Base-by-base conservation (phyloP, 2,329 filamentous ascomycete species). In the Aureobasidium pullulans region DNA sequence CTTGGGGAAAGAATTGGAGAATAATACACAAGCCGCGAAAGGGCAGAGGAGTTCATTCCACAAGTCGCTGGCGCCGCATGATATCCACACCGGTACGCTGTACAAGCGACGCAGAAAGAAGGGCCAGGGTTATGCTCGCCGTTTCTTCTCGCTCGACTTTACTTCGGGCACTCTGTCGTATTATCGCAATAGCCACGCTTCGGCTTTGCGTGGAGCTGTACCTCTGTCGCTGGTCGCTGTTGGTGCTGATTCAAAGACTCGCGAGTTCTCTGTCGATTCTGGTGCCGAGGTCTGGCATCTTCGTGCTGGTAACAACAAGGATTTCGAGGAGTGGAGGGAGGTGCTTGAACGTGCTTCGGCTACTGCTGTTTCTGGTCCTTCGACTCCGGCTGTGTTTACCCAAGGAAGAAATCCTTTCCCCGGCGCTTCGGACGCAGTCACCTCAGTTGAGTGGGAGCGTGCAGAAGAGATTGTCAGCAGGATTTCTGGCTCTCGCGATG, bases 231-330 rank as follows among this genome's bases (percentile, higher is more conserved):
- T 99, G 54, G 94, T 94, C 15, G 94, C 90, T 4, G 88, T 99
- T 61, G 89, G 92, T 3, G 90, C 90, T 7, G 92, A 96, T 69
- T 90, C 94, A 71, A 85, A 89, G 68, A 85, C 89, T 39, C 84
- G 91, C 64, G 93, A 97, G 72, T 96, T 99, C 57, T 96, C 88
- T 43, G 94, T 99, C 60, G 94, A 99, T 71, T 97, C 94, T 0
- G 94, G 94, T 1, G 92, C 94, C 2, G 94, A 99, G 73, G 85
- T 99, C 29, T 99, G 94, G 94, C 94, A 97, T 75, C 78, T 99
- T 32, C 87, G 86, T 67, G 90, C 94, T 3, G 84, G 82, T 52
- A 96, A 89, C 66, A 83, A 84, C 52, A 88, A 87, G 64, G 93
- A 97, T 63, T 99, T 96, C 70, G 81, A 84, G 48, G 87, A 88